Evolutionary conservation across 2,329 filamentous ascomycete genomes (phyloP), one percentile per base, ranked within the genome.

Genomic region (Orbilia blumenaviensis): DNA sequence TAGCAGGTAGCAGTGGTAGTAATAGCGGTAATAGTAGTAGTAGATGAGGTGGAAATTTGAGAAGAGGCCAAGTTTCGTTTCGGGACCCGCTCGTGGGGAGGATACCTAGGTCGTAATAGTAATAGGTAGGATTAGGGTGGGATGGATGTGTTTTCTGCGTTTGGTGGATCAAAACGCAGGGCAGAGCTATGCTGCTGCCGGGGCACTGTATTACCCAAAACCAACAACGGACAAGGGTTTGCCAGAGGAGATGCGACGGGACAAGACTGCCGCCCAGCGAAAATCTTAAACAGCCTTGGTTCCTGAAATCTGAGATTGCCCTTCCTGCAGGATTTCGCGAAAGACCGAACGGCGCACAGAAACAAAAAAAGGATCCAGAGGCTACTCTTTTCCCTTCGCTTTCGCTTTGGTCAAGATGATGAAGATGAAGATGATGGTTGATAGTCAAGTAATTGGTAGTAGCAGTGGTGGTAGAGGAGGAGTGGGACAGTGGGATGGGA

Each of bases 11-110:
- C 29, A 34, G 29, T 34, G 10, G 10, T 34, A 34, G 10, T 34
- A n/a, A n/a, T n/a, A n/a, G n/a, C n/a, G n/a, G 29, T 34, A 34
- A 34, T n/a, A n/a, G n/a, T n/a, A n/a, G 41, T 7, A 27, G 5
- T 27, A 1, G 18, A 36, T 36, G 29, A 36, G 16, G 16, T 12
- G 16, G 48, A 54, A 46, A 10, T n/a, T n/a, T n/a, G 12, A 46
- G 54, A 71, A 63, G 66, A 71, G 66, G 66, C 66, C 66, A 71
- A 60, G 44, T 67, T 50, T 36, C 52, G 52, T 56, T 56, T 56
- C 52, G 23, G 36, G n/a, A 16, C 52, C 8, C n/a, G 29, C 38
- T n/a, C n/a, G 16, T 46, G 42, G 32, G 29, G n/a, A n/a, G n/a
- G n/a, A n/a, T n/a, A n/a, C n/a, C n/a, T n/a, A n/a, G n/a, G n/a